A percentile compares a stretch with the other conserved stretches of the same genome.
Evolutionary conservation across 495 filamentous ascomycete genomes (phyloP).

Genomic region (Penicillium alfredii): DNA sequence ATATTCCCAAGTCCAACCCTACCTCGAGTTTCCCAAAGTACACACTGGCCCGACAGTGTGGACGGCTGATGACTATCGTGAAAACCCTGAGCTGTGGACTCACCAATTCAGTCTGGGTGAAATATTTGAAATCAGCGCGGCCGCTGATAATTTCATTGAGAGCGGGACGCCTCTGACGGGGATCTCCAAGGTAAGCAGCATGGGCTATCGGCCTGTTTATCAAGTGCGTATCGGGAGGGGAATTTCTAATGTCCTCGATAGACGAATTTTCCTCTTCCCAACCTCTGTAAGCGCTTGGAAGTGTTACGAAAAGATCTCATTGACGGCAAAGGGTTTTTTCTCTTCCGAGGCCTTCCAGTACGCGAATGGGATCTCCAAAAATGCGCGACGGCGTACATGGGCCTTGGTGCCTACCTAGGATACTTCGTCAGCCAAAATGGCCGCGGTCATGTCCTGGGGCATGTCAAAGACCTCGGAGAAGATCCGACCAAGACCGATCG

Average conservation of each 20-base stretch:
- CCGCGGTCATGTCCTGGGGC: conserved; percentile 73
- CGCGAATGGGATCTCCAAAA: conserved; percentile 65
- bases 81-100: conserved; percentile 69
- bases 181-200: conserved; percentile 54
- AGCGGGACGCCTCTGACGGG: conserved; percentile 60
- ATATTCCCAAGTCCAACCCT: conserved; percentile 59
- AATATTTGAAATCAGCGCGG: conserved; percentile 58
- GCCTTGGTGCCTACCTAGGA: conserved; percentile 70
- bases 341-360: conserved; percentile 76
- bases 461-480: conserved; percentile 81
- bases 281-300: conserved; percentile 47
- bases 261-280: conserved; percentile 51
- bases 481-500: conserved; percentile 68
- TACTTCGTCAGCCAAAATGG: conserved; percentile 79
- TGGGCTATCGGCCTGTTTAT: background rate
- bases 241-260: background rate
- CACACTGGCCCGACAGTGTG: conserved; percentile 75
- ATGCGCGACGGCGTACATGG: conserved; percentile 78
- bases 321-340: conserved; percentile 76
- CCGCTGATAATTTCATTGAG: conserved; percentile 63
- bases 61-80: conserved; percentile 63
- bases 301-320: conserved; percentile 60
- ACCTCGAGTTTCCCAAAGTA: conserved; percentile 64
- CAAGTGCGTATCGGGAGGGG: background rate
- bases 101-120: conserved; percentile 63